Evolutionary conservation across 768 basidiomycete species (phyloP).

Genomic region (Mycena galericulata): DNA sequence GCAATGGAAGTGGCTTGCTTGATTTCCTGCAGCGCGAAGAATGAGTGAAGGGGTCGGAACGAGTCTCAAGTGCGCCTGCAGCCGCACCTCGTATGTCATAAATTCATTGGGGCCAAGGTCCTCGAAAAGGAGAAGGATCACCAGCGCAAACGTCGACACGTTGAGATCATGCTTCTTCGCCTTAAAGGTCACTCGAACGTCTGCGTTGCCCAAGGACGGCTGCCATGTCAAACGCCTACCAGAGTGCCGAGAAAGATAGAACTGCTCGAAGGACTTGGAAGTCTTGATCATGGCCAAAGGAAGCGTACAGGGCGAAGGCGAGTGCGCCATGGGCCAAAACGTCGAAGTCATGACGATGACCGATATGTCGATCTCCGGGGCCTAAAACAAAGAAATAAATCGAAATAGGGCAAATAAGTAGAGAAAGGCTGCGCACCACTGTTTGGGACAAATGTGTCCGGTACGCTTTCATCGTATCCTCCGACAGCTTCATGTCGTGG

Average conservation of each 20-base stretch:
- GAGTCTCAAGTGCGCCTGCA: neutral
- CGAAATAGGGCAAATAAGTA: neutral
- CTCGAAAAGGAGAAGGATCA: slow-evolving; percentile 91
- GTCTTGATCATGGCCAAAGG: slow-evolving; percentile 72
- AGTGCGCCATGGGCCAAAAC: slow-evolving; percentile 91
- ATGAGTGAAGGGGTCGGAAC: neutral
- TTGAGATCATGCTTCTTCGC: slow-evolving; percentile 87
- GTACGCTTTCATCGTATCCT: slow-evolving; percentile 85
- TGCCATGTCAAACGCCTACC: slow-evolving; percentile 95
- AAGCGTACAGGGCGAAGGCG: slow-evolving; percentile 73
- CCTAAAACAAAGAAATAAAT: slow-evolving; percentile 53
- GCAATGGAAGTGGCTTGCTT: slow-evolving; percentile 79
- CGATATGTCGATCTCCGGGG: slow-evolving; percentile 81
- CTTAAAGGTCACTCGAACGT: slow-evolving; percentile 88
- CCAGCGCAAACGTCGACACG: slow-evolving; percentile 88
- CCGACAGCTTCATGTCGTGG: slow-evolving; percentile 92
- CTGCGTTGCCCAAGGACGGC: slow-evolving; percentile 88
- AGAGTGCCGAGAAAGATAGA: slow-evolving; percentile 90
- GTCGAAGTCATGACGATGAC: slow-evolving; percentile 97
- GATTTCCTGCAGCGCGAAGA: slow-evolving; percentile 75
- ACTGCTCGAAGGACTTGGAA: slow-evolving; percentile 85
- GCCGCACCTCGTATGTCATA: slow-evolving; percentile 79
- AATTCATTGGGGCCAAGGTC: slow-evolving; percentile 72
- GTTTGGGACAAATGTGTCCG: slow-evolving; percentile 67
- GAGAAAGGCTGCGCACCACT: slow-evolving; percentile 59